These are phyloP conservation scores for Quercus gilva DNA, from an alignment of 306 rosid species.

Conservation along the genomic window DNA sequence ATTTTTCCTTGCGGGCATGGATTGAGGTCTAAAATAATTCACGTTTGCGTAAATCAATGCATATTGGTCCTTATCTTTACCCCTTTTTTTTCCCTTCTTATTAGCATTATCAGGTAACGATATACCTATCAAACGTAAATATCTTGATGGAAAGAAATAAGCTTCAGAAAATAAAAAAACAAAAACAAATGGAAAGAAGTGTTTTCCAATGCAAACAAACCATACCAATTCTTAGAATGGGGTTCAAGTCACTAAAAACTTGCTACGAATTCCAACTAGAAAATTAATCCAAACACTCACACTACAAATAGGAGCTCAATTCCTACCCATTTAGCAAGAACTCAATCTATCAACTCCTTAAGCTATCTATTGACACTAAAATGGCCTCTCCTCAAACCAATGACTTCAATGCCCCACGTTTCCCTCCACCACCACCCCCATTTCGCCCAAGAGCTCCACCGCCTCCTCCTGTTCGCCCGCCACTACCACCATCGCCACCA, in stretches of 20 bases:
- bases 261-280: slow-evolving; percentile 1
- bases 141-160: slow-evolving; percentile 1
- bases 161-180: not conserved
- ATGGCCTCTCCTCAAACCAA: slow-evolving; percentile 47
- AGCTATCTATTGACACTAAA: not conserved
- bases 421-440: slow-evolving; percentile 27
- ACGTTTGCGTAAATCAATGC: no score
- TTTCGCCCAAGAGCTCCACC: slow-evolving; percentile 33
- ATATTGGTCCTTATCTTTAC: no score
- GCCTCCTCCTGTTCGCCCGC: slow-evolving; percentile 24
- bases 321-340: slow-evolving; percentile 18
- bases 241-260: slow-evolving; percentile 53
- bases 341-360: not conserved
- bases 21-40: no score
- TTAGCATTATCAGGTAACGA: not conserved
- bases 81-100: not conserved
- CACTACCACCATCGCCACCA: slow-evolving; percentile 54
- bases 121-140: not conserved
- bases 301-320: slow-evolving; percentile 26
- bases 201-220: slow-evolving; percentile 68
- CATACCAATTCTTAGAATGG: slow-evolving; percentile 50
- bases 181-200: slow-evolving; percentile 34
- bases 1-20: no score
- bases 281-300: slow-evolving; percentile 14
- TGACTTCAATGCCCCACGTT: slow-evolving; percentile 29